Conservation (phyloP, 768 basidiomycete species). For the Auriscalpium vulgare region DNA sequence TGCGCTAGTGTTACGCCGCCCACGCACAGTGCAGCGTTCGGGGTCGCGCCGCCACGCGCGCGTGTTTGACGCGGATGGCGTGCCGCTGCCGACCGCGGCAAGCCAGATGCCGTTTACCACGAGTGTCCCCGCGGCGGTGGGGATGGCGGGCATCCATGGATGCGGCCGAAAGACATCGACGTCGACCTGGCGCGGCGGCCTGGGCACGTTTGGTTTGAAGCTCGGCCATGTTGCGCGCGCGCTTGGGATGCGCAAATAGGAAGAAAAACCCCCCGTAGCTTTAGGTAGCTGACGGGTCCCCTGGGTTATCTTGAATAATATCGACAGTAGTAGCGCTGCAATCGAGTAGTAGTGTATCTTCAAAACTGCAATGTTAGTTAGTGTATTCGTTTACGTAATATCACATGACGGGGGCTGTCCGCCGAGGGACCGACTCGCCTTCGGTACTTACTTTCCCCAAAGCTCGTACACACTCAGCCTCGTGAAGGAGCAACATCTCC, state of each 20-base stretch:
- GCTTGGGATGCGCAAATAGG: not conserved
- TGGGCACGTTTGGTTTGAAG: not conserved
- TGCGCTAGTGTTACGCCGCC: conserved; percentile 7
- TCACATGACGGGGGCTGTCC: no score
- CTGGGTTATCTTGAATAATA: no score
- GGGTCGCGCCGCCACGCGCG: conserved; percentile 12
- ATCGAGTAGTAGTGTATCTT: no score
- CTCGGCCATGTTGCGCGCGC: not conserved
- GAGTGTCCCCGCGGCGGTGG: not conserved
- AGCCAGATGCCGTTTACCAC: not conserved
- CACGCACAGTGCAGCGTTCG: conserved; percentile 5
- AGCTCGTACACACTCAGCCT: no score
- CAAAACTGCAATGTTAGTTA: no score
- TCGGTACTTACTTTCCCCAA: no score
- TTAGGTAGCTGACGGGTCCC: no score
- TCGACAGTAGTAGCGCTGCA: no score
- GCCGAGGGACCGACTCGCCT: no score
- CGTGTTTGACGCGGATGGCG: conserved; percentile 12
- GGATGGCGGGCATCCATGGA: not conserved
- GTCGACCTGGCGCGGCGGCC: not conserved
- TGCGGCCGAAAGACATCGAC: not conserved
- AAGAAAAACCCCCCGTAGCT: no score
- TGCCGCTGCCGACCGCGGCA: conserved; percentile 10
- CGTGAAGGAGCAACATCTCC: no score
- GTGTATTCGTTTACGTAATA: no score